Evolutionary conservation across 2,329 filamentous ascomycete species (phyloP), one percentile per base, ranked within the genome.

Genomic region (Tothia fuscella): DNA sequence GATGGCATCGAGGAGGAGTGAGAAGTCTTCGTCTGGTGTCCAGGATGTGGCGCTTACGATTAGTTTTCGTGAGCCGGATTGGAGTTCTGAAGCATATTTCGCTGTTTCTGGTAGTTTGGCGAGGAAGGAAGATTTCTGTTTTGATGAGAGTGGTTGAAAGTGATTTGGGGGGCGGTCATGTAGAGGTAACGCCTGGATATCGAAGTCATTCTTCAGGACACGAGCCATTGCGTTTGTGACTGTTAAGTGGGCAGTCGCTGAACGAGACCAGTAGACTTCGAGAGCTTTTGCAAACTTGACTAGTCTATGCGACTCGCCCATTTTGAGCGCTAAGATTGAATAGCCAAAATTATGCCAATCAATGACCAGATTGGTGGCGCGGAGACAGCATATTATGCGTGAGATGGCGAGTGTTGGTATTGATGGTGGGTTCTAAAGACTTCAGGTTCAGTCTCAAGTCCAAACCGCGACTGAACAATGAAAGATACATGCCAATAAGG

Each of bases 311-410:
- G 56, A 60, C 2, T 63, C 48, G 1, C 76, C 74, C 1, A 82
- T 64, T 47, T 78, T 80, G 37, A 81, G 60, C 2, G 72, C 82
- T 3, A 98, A 75, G 51, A 98, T 93, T 6, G 86, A 89, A 70
- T 89, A 94, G 51, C 89, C 91, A 61, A 95, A 96, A 62, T 98
- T 98, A 67, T 98, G 91, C 91, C 91, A 98, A 66, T 98, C 91
- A 42, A 96, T 82, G 46, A 96, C 71, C 3, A 98, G 72, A 43
- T 76, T 75, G 29, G 84, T 93, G 51, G 84, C 80, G 38, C 91
- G 80, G 38, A 93, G 59, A 50, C 78, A 74, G 53, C 83, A 84
- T 36, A 85, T 70, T 3, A 88, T 47, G 17, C 79, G 69, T 13
- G 85, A 82, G 28, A 95, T 67, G 39, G 80, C 74, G 17, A 98